Conservation (phyloP, 257 asterid genomes). For the Nemophila menziesii region DNA sequence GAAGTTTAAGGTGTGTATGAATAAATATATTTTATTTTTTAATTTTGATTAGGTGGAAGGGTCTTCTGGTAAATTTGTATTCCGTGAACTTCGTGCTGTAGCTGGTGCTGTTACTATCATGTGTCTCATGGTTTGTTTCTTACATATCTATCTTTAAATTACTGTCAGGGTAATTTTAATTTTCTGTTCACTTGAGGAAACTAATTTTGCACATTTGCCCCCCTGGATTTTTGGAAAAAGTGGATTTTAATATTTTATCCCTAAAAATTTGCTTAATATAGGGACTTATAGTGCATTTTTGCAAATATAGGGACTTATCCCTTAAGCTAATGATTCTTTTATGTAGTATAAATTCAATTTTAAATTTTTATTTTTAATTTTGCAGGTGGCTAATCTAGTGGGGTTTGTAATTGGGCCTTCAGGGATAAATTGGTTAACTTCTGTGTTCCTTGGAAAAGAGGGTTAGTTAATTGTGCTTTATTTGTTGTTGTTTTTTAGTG, state of each 20-base stretch:
- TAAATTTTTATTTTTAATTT: neutral
- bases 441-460: slow-evolving; percentile 52
- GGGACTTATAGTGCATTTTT: too few relatives aligned
- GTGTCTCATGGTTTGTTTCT: slow-evolving; percentile 74
- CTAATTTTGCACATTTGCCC: neutral
- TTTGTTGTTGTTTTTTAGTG: slow-evolving; percentile 1
- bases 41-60: slow-evolving; percentile 47
- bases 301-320: too few relatives aligned
- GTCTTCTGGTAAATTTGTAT: slow-evolving; percentile 45
- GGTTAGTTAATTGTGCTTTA: slow-evolving; percentile 28
- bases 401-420: slow-evolving; percentile 98
- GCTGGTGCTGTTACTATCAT: slow-evolving; percentile 95
- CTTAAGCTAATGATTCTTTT: too few relatives aligned
- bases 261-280: too few relatives aligned
- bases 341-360: neutral
- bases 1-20: neutral
- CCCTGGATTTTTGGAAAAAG: too few relatives aligned
- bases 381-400: slow-evolving; percentile 90
- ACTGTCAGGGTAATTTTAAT: slow-evolving; percentile 4
- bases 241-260: too few relatives aligned
- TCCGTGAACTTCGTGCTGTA: slow-evolving; percentile 85
- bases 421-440: slow-evolving; percentile 76
- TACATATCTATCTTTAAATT: slow-evolving; percentile 15
- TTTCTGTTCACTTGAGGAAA: neutral
- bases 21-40: slow-evolving; percentile 12